These are phyloP conservation scores for Aspergillus sclerotiicarbonarius DNA, from an alignment of 495 filamentous ascomycete species.

Conservation along the genomic window DNA sequence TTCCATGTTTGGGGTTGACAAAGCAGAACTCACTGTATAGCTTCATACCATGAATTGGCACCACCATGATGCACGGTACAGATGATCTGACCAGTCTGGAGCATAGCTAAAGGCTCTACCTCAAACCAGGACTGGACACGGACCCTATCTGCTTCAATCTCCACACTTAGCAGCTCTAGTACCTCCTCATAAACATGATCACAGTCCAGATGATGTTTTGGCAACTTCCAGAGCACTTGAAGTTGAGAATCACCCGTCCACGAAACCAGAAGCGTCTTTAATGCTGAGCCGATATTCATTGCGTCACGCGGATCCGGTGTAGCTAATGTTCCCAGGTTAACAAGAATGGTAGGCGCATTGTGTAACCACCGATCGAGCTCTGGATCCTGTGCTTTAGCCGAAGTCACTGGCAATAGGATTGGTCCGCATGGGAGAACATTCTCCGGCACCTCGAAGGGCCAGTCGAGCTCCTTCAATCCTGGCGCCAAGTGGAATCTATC, in stretches of 20 bases:
- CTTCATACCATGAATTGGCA: conserved; percentile 46
- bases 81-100: conserved; percentile 39
- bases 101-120: conserved; percentile 38
- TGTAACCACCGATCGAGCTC: conserved; percentile 40
- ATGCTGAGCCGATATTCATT: conserved; percentile 27
- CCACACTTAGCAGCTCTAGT: conserved; percentile 18
- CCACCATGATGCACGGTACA: conserved; percentile 49
- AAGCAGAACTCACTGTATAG: conserved; percentile 35
- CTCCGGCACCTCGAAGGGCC: conserved; percentile 29
- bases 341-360: conserved; percentile 38
- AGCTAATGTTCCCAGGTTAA: conserved; percentile 44
- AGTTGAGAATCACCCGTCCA: conserved; percentile 19
- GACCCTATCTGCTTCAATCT: conserved; percentile 25
- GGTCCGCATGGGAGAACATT: conserved; percentile 46
- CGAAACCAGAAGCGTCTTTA: conserved; percentile 21
- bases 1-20: neutral
- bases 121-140: conserved; percentile 39
- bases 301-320: conserved; percentile 28
- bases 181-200: conserved; percentile 19
- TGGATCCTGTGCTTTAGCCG: conserved; percentile 31
- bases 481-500: conserved; percentile 29
- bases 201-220: conserved; percentile 9
- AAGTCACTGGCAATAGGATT: conserved; percentile 26
- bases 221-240: conserved; percentile 47
- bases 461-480: conserved; percentile 35